Evolutionary conservation across 805 yeast genomes (phyloP).

Genomic region (Candida ovalis): DNA sequence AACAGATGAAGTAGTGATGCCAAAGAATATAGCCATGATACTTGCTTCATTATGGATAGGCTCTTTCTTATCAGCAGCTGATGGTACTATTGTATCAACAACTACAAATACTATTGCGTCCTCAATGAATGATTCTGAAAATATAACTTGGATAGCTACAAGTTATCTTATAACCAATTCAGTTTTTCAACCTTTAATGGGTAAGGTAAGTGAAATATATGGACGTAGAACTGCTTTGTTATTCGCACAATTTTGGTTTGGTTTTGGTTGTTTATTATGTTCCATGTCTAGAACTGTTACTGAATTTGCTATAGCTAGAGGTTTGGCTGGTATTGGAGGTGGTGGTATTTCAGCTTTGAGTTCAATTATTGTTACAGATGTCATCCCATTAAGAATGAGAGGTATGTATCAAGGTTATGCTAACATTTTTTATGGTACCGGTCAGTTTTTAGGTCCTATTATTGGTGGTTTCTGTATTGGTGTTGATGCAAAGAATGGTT

Average conservation of each 20-base stretch:
- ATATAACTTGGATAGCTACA: slow-evolving; percentile 69
- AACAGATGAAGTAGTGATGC: slow-evolving; percentile 17
- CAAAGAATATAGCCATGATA: slow-evolving; percentile 17
- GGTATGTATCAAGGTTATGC: slow-evolving; percentile 53
- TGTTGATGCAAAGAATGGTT: slow-evolving; percentile 33
- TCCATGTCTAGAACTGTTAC: slow-evolving; percentile 38
- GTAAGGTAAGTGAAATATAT: slow-evolving; percentile 63
- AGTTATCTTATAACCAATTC: slow-evolving; percentile 65
- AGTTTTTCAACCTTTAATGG: slow-evolving; percentile 72
- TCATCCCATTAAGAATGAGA: slow-evolving; percentile 49
- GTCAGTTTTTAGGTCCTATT: slow-evolving; percentile 43
- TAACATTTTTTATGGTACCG: slow-evolving; percentile 34
- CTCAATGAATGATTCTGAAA: slow-evolving; percentile 48
- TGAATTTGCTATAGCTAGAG: slow-evolving; percentile 47
- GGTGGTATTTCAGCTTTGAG: slow-evolving; percentile 52
- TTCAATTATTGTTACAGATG: slow-evolving; percentile 51
- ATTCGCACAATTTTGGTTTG: slow-evolving; percentile 41
- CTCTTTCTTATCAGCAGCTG: slow-evolving; percentile 51
- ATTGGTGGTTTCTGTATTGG: slow-evolving; percentile 38
- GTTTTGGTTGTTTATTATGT: slow-evolving; percentile 42
- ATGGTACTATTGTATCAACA: slow-evolving; percentile 58
- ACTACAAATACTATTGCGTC: slow-evolving; percentile 57
- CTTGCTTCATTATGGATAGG: slow-evolving; percentile 40
- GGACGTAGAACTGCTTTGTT: slow-evolving; percentile 48
- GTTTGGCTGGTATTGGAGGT: slow-evolving; percentile 55